Base-by-base conservation (phyloP, 805 yeast genomes). In the Hanseniaspora lindneri region DNA sequence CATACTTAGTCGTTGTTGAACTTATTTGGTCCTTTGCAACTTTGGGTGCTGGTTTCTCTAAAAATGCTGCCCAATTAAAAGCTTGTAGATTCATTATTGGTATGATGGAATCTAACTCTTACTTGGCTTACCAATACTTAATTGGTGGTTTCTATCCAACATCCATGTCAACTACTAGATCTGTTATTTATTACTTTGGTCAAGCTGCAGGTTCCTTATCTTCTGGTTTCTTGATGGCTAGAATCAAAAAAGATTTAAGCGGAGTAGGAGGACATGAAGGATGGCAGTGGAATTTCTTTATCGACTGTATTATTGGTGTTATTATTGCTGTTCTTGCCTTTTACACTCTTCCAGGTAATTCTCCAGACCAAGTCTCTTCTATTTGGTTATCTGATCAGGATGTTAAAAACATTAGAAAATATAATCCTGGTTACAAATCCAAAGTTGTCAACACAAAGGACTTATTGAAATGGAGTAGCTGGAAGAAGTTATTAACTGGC, bases 251-350 rank as follows among this genome's bases (percentile, higher is more conserved):
- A 20, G 54, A 62, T 34, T 58, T 80, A 54, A 62, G 69, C 47
- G 83, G 80, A 27, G 64, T 58, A 10, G 57, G 60, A 40, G 84
- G 84, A 0, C 63, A 74, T 11, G 69, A 70, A 8, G 77, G 83
- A 11, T 81, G 86, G 86, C 69, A 79, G 66, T 81, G 86, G 86
- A 75, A 77, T 58, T 80, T 77, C 56, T 74, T 81, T 41, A 69
- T 81, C 52, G 84, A 79, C 58, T 80, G 79, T 11, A 56, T 75
- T 41, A 70, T 81, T 42, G 75, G 81, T 4, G 56, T 79, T 24
- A 75, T 69, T 2, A 73, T 80, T 32, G 82, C 80, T 5, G 10
- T 80, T 7, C 51, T 74, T 44, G 83, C 82, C 0, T 67, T 70
- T 51, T 74, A 72, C 56, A 54, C 68, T 55, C 63, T 78, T 52